Conservation (phyloP, 805 yeast genomes). For the Ogataea saltuana region DNA sequence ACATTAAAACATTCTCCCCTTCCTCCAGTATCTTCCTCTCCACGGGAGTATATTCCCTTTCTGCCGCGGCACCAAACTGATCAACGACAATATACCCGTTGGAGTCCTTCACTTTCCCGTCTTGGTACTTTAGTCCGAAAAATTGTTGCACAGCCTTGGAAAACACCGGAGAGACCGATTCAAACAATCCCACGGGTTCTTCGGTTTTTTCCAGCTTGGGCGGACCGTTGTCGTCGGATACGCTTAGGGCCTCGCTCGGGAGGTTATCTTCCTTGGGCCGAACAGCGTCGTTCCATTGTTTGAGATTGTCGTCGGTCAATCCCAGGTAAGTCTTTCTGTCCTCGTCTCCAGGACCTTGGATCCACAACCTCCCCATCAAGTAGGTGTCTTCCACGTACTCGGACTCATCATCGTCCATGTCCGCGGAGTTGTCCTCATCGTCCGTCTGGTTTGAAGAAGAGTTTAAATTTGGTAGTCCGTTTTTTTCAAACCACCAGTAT, state of each 20-base stretch:
- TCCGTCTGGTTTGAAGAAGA: constrained; percentile 24
- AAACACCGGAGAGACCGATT: constrained; percentile 11
- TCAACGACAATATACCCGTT: constrained; percentile 34
- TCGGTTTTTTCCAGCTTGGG: neutral
- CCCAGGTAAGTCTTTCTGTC: constrained; percentile 37
- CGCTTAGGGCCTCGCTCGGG: constrained; percentile 6
- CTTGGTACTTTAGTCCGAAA: constrained; percentile 35
- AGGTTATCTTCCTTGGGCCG: constrained; percentile 4
- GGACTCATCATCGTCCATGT: constrained; percentile 41
- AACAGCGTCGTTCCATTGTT: constrained; percentile 26
- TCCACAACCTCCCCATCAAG: constrained; percentile 40
- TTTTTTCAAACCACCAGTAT: constrained; percentile 94
- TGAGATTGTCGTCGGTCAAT: constrained; percentile 42
- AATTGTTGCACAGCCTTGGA: constrained; percentile 32
- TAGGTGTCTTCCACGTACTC: constrained; percentile 59
- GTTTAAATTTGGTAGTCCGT: constrained; percentile 64
- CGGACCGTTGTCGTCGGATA: constrained; percentile 3
- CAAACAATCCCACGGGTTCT: constrained; percentile 1
- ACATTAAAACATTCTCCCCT: constrained; percentile 52
- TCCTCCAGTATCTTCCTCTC: constrained; percentile 73
- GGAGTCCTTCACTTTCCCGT: constrained; percentile 25
- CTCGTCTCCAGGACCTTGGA: constrained; percentile 78
- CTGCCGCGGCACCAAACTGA: constrained; percentile 39
- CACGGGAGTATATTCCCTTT: constrained; percentile 33
- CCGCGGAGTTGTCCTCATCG: constrained; percentile 33